Evolutionary conservation across 2,329 filamentous ascomycete genomes (phyloP), one percentile per base, ranked within the genome.

Genomic region (Nannizzia gypsea): DNA sequence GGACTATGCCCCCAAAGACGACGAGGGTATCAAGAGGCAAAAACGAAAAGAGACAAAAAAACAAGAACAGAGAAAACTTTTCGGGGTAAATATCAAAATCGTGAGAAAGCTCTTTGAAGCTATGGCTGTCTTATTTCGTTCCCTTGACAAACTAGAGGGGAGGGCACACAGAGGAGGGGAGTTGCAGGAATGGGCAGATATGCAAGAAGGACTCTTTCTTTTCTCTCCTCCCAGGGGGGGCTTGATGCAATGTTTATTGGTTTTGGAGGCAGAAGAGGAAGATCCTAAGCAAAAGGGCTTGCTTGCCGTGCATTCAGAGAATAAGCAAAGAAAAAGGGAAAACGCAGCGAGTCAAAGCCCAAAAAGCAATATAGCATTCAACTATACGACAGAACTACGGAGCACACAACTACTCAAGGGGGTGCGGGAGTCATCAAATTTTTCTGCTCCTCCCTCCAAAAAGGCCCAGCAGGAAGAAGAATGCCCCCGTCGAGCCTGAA

Each of bases 61-160:
- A 38, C 24, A 40, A 56, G 31, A 38, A 38, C n/a, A 24, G 6
- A 13, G 31, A 38, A 40, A 56, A 13, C 13, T 36, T 56, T 56
- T 17, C 20, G 17, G 13, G 11, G 3, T 6, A 36, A 36, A 36
- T 13, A 3, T 36, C 31, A 36, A n/a, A 31, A 31, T 31, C 6
- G 13, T 28, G 22, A 50, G 20, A 28, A 13, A 31, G 24, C 3
- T n/a, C 22, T 28, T 52, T 15, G 48, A 52, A 52, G 48, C 22
- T 52, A 17, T 26, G 48, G 22, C 11, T 20, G 38, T 42, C n/a
- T 42, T 42, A n/a, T 42, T 22, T n/a, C 22, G 6, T 52, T 52
- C 48, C 22, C 48, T 52, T 52, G 48, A 52, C 24, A 52, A 52
- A 52, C 48, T 52, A 28, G 31, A 56, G 54, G 28, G 54, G 54